Base-by-base conservation (phyloP, 2,329 filamentous ascomycete genomes). In the Calycina marina region DNA sequence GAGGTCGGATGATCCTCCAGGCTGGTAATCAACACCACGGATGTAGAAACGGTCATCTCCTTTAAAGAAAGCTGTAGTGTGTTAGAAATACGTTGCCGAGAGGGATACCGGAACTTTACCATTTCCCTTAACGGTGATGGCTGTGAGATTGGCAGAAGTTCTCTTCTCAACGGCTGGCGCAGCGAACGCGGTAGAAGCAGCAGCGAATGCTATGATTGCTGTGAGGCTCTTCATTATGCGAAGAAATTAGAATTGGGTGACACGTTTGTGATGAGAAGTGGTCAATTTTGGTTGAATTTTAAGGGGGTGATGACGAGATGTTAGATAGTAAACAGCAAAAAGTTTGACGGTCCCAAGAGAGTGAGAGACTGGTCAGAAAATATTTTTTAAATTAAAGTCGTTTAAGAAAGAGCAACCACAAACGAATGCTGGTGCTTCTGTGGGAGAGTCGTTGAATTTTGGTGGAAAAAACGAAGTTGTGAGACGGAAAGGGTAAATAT, bases 1-100 rank as follows among this genome's bases (percentile, higher is more conserved):
- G 30, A 71, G 57, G 25, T 72, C 56, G 32, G 71, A 74, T 9
- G 72, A 67, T 40, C 74, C 75, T 47, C 63, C 66, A 30, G 44
- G 42, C 40, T 77, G 72, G 54, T 77, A 77, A 57, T 79, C 77
- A 43, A 72, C 60, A 51, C 69, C 67, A 41, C 66, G 65, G 41
- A 72, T 62, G 55, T 71, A 71, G 58, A 71, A 71, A 38, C 50
- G 40, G 22, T 39, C 35, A 25, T 32, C 28, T 25, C 47, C 48
- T 18, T 30, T 15, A 32, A 47, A 53, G 46, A 53, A 53, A 25
- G 49, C 48, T 49, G 24, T 26, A 28, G 16, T 12, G 10, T 14
- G 12, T 44, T 36, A 42, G 39, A 27, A 25, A 5, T 13, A 15
- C 5, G 4, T 18, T 2, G 5, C 8, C 11, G 5, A 11, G 1